Base-by-base conservation (phyloP, 805 yeast genomes). In the Saccharomycopsis sp. region DNA sequence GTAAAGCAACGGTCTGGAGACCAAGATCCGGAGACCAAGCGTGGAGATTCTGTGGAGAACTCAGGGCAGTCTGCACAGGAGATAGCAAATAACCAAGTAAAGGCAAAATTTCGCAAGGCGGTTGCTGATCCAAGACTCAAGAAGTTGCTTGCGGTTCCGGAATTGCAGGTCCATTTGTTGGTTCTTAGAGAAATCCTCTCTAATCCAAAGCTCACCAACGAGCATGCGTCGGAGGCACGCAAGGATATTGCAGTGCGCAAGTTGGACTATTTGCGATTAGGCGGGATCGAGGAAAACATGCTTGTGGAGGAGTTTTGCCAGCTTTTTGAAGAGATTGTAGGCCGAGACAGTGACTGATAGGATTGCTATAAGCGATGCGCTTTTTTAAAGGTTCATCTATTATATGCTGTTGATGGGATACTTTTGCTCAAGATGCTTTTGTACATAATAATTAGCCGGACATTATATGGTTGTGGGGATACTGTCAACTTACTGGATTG, bases 291-390 rank as follows among this genome's bases (percentile, higher is more conserved):
- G 64, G 77, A 77, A 53, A 85, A 85, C 66, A 81, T 74, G 57
- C 71, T 83, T 18, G 77, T 85, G 14, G 89, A 84, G 66, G 90
- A 84, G 60, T 85, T 85, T 68, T 79, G 85, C 48, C 69, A 65
- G 50, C 60, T 65, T 24, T 61, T 53, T 56, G 60, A 57, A 20
- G 37, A 51, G 18, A 12, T 37, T 16, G 16, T 44, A 20, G 37
- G 37, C 5, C n/a, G n/a, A n/a, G n/a, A n/a, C n/a, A n/a, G n/a
- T n/a, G n/a, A n/a, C n/a, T n/a, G n/a, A n/a, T n/a, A n/a, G n/a
- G n/a, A n/a, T n/a, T n/a, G n/a, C n/a, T n/a, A n/a, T n/a, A n/a
- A n/a, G n/a, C n/a, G n/a, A n/a, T n/a, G n/a, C n/a, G n/a, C n/a
- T n/a, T n/a, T n/a, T n/a, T n/a, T n/a, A n/a, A n/a, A n/a, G n/a